These are phyloP conservation scores for Corymbia calophylla DNA, from an alignment of 441 rosid species.

Conservation along the genomic window DNA sequence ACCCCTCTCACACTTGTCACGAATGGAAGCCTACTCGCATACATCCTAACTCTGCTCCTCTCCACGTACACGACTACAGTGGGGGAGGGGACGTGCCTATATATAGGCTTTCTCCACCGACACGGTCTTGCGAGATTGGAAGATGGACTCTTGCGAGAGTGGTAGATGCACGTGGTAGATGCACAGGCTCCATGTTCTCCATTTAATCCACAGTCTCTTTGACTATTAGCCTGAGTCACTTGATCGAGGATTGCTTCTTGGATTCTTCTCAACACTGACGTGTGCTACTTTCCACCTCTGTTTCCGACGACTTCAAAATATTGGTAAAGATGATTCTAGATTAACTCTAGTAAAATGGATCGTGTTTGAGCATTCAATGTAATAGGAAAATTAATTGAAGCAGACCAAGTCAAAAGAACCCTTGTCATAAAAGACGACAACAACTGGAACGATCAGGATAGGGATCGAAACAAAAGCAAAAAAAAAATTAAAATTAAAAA, in stretches of 20 bases:
- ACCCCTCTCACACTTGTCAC: not conserved
- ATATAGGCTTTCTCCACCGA: no score
- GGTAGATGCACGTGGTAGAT: not conserved
- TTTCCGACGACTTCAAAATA: not conserved
- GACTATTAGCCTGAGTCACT: not conserved
- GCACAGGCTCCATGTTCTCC: not conserved
- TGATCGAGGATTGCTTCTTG: not conserved
- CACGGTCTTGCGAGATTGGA: not conserved
- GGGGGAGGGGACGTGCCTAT: no score
- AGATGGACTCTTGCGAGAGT: not conserved
- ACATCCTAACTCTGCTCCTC: no score
- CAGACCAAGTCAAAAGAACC: not conserved
- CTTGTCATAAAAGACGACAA: not conserved
- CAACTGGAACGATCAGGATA: not conserved
- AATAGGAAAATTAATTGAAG: not conserved
- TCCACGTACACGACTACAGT: no score
- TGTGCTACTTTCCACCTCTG: not conserved
- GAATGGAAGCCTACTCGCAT: no score
- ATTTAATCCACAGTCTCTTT: not conserved
- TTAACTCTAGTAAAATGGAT: not conserved
- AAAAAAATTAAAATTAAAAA: no score
- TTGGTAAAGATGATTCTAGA: not conserved
- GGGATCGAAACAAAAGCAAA: not conserved
- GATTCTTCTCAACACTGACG: not conserved
- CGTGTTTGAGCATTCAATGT: not conserved